Evolutionary conservation across 2,329 filamentous ascomycete genomes (phyloP).

Genomic region (Huntiella abstrusa): DNA sequence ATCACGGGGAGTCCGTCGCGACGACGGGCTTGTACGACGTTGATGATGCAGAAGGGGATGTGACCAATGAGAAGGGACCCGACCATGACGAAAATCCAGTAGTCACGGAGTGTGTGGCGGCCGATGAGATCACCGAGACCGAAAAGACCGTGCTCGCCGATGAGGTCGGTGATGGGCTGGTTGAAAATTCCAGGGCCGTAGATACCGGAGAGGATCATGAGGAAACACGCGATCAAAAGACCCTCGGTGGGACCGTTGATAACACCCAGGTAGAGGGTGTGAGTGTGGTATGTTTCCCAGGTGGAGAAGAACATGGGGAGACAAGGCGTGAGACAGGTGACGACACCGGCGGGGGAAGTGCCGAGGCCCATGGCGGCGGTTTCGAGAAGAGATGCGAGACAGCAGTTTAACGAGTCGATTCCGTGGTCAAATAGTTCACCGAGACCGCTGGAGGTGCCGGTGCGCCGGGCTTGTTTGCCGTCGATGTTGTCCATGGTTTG

Average conservation of each 20-base stretch:
- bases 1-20: slow-evolving; percentile 53
- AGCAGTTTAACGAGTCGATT: slow-evolving; percentile 96
- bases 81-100: slow-evolving; percentile 63
- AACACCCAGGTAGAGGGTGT: slow-evolving; percentile 87
- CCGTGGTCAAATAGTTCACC: slow-evolving; percentile 97
- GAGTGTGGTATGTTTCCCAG: slow-evolving; percentile 98
- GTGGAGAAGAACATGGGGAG: slow-evolving; percentile 99
- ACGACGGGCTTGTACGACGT: slow-evolving; percentile 62
- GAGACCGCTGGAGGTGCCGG: slow-evolving; percentile 81
- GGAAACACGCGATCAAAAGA: slow-evolving; percentile 63
- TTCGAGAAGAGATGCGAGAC: slow-evolving; percentile 74
- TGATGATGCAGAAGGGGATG: slow-evolving; percentile 73
- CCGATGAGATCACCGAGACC: slow-evolving; percentile 42
- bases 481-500: slow-evolving; percentile 99
- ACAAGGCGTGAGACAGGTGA: slow-evolving; percentile 79
- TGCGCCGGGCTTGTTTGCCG: slow-evolving; percentile 89
- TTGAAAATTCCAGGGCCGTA: slow-evolving; percentile 82
- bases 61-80: slow-evolving; percentile 50
- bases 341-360: slow-evolving; percentile 64
- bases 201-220: slow-evolving; percentile 76
- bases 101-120: slow-evolving; percentile 58
- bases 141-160: slow-evolving; percentile 35
- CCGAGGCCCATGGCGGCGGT: slow-evolving; percentile 87
- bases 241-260: slow-evolving; percentile 97
- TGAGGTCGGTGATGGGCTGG: slow-evolving; percentile 47